Conservation (phyloP, 441 rosid genomes). For the Mallotus repandus region DNA sequence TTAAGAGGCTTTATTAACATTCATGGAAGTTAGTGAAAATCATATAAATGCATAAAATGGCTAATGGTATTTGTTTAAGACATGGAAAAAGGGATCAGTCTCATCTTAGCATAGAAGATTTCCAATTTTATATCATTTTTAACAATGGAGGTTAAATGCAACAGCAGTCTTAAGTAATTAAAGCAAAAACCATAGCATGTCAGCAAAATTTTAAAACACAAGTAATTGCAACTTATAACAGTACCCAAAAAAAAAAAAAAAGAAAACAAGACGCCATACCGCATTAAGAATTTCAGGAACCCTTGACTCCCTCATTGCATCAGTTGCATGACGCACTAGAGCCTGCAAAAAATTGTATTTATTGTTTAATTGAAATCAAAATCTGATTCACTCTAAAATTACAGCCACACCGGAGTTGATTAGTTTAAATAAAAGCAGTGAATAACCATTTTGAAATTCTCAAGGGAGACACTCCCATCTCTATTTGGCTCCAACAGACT, state of each 20-base stretch:
- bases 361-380: not conserved
- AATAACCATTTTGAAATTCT: constrained; percentile 73
- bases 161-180: not conserved
- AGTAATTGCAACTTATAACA: not conserved
- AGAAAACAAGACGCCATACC: constrained; percentile 34
- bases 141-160: not conserved
- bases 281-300: constrained; percentile 63
- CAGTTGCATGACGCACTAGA: constrained; percentile 60
- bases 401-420: not conserved
- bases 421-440: constrained; percentile 15
- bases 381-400: not conserved
- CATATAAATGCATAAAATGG: not conserved
- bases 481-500: constrained; percentile 67
- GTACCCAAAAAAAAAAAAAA: not conserved
- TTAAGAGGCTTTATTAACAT: not conserved
- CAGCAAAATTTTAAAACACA: not conserved
- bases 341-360: constrained; percentile 47
- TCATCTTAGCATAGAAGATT: not conserved
- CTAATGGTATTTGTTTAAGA: too few relatives aligned
- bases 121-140: not conserved
- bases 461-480: constrained; percentile 75
- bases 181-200: not conserved
- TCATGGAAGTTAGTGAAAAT: not conserved
- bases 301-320: constrained; percentile 82
- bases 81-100: too few relatives aligned